A percentile compares a stretch with the other conserved stretches of the same genome.
phyloP scores from a whole-genome alignment of 495 filamentous ascomycete species.

The Penicillium canariense region DNA sequence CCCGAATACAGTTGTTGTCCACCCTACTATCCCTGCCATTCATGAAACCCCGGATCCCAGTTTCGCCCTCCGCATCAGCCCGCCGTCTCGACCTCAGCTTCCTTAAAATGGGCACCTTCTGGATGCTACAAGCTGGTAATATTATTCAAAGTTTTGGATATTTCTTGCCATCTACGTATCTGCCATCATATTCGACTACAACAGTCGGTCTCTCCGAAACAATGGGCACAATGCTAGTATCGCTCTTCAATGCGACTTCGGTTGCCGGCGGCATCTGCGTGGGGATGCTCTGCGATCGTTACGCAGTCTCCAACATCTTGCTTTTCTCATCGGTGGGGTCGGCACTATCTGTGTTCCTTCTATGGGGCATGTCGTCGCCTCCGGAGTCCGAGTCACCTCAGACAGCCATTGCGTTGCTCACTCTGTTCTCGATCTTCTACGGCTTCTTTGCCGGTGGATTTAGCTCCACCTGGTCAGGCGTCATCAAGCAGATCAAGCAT shows the following conservation, averaged over 20 bases:
- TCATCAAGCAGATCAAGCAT: constrained; percentile 54
- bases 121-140: constrained; percentile 55
- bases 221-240: constrained; percentile 49
- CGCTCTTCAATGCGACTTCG: constrained; percentile 56
- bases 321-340: constrained; percentile 58
- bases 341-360: constrained; percentile 57
- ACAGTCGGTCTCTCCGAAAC: constrained; percentile 45
- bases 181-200: constrained; percentile 57
- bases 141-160: constrained; percentile 63
- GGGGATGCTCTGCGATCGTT: constrained; percentile 58
- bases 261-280: constrained; percentile 58
- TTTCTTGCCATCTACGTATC: constrained; percentile 65
- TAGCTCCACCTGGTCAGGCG: constrained; percentile 59
- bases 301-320: constrained; percentile 59
- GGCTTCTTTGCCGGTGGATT: constrained; percentile 69
- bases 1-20: constrained; percentile 34
- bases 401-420: constrained; percentile 54
- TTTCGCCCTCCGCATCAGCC: constrained; percentile 25
- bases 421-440: constrained; percentile 63
- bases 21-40: constrained; percentile 55
- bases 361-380: constrained; percentile 59
- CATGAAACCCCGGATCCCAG: constrained; percentile 57
- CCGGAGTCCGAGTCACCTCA: constrained; percentile 23
- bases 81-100: constrained; percentile 49
- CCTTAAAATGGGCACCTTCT: constrained; percentile 47